A percentile compares a stretch with the other conserved stretches of the same genome.
These are phyloP conservation scores for Auriscalpium vulgare DNA, from an alignment of 768 basidiomycete species.

Conservation along the genomic window DNA sequence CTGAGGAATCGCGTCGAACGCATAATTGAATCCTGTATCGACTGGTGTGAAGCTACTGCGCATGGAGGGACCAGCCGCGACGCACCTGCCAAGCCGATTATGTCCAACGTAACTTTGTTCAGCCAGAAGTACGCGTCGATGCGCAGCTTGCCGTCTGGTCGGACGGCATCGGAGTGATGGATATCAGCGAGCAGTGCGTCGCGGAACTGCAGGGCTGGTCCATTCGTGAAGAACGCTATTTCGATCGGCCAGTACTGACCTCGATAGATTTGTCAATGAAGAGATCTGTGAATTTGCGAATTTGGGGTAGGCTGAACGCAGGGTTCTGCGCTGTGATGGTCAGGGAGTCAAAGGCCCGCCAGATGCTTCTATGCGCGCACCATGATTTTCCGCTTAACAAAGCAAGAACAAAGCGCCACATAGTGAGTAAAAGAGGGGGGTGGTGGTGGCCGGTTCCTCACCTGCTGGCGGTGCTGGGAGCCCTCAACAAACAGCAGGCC, in stretches of 20 bases:
- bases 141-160: background rate
- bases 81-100: slow-evolving; percentile 3
- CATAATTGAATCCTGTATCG: slow-evolving; percentile 9
- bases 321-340: background rate
- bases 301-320: background rate
- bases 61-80: background rate
- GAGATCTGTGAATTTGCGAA: background rate
- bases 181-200: background rate
- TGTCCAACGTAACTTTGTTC: slow-evolving; percentile 1
- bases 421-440: too few relatives aligned
- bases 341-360: too few relatives aligned
- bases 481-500: background rate
- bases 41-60: background rate
- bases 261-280: slow-evolving; percentile 1
- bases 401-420: too few relatives aligned
- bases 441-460: too few relatives aligned
- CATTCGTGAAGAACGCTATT: background rate
- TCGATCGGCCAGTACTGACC: background rate
- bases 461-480: background rate
- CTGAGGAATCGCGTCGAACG: slow-evolving; percentile 3
- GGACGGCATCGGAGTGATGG: background rate
- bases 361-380: too few relatives aligned
- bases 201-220: background rate
- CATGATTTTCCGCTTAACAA: too few relatives aligned
- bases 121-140: slow-evolving; percentile 2